A percentile compares a stretch with the other conserved stretches of the same genome.
Evolutionary conservation across 2,329 filamentous ascomycete genomes (phyloP).

Genomic region (Mycogone perniciosa): DNA sequence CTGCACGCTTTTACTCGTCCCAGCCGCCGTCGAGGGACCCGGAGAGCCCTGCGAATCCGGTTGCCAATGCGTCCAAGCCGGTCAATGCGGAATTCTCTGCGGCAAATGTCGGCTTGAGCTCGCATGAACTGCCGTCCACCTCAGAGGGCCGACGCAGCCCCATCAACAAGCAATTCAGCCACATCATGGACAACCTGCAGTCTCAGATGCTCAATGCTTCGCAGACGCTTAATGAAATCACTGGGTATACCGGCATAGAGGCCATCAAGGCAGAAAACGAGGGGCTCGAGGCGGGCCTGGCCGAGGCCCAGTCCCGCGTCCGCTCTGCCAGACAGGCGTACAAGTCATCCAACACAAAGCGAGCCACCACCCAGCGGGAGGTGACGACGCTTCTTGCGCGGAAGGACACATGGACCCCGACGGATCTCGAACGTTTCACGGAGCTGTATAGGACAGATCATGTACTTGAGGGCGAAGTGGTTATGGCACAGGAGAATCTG

Average conservation of each 20-base stretch:
- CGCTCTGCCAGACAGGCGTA: slow-evolving; percentile 68
- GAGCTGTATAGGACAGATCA: slow-evolving; percentile 87
- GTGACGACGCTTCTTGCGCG: slow-evolving; percentile 89
- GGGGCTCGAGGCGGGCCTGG: slow-evolving; percentile 53
- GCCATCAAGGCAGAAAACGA: slow-evolving; percentile 73
- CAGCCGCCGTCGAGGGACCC: slow-evolving; percentile 19
- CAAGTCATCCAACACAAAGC: slow-evolving; percentile 74
- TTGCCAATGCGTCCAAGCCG: background rate
- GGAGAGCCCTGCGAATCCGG: slow-evolving; percentile 1
- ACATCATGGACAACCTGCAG: slow-evolving; percentile 83
- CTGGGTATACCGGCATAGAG: slow-evolving; percentile 90
- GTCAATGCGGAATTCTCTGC: slow-evolving; percentile 1
- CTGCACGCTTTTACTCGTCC: slow-evolving; percentile 22
- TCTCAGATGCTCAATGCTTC: slow-evolving; percentile 78
- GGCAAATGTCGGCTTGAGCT: slow-evolving; percentile 1
- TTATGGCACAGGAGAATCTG: slow-evolving; percentile 63
- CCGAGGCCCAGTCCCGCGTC: slow-evolving; percentile 57
- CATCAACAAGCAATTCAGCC: slow-evolving; percentile 29
- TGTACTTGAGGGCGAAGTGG: slow-evolving; percentile 80
- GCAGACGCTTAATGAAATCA: slow-evolving; percentile 86
- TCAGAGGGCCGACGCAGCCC: slow-evolving; percentile 28
- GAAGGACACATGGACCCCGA: slow-evolving; percentile 84
- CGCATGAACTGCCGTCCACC: slow-evolving; percentile 26
- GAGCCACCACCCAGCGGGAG: slow-evolving; percentile 87
- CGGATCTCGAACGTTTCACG: slow-evolving; percentile 91